These are phyloP conservation scores for Rosa rugosa DNA, from an alignment of 306 rosid species.

Conservation along the genomic window DNA sequence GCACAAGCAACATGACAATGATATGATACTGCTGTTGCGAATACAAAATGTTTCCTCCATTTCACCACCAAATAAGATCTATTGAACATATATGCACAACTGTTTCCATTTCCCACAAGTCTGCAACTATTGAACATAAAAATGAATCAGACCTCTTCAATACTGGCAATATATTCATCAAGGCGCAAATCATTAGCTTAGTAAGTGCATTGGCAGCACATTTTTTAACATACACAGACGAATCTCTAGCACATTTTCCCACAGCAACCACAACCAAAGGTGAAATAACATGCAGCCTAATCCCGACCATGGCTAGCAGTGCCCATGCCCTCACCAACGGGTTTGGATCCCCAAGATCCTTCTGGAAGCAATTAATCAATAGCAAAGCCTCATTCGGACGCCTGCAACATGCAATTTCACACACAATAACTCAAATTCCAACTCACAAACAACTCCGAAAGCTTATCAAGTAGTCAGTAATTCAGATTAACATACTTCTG, in stretches of 20 bases:
- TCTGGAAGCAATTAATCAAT: slow-evolving; percentile 91
- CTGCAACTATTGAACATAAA: not conserved
- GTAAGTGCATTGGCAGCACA: slow-evolving; percentile 97
- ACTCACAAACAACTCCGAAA: not conserved
- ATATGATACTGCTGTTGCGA: too few relatives aligned
- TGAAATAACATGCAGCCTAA: slow-evolving; percentile 83
- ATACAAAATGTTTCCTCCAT: too few relatives aligned
- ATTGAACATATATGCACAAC: too few relatives aligned
- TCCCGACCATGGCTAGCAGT: slow-evolving; percentile 92
- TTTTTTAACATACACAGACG: slow-evolving; percentile 87
- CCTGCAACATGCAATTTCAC: slow-evolving; percentile 37
- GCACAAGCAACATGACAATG: too few relatives aligned
- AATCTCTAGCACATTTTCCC: slow-evolving; percentile 89
- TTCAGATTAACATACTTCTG: slow-evolving; percentile 66
- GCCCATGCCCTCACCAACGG: slow-evolving; percentile 98
- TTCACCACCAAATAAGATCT: too few relatives aligned
- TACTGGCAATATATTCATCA: slow-evolving; percentile 63
- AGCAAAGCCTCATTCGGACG: slow-evolving; percentile 94
- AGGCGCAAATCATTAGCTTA: slow-evolving; percentile 88
- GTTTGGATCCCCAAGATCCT: slow-evolving; percentile 81
- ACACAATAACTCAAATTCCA: not conserved
- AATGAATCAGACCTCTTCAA: slow-evolving; percentile 76
- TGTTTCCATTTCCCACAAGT: too few relatives aligned
- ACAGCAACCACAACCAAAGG: slow-evolving; percentile 88
- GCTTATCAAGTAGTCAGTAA: not conserved